Evolutionary conservation across 164 flowering plant species (phyloP).

Genomic region (Annona cherimola): DNA sequence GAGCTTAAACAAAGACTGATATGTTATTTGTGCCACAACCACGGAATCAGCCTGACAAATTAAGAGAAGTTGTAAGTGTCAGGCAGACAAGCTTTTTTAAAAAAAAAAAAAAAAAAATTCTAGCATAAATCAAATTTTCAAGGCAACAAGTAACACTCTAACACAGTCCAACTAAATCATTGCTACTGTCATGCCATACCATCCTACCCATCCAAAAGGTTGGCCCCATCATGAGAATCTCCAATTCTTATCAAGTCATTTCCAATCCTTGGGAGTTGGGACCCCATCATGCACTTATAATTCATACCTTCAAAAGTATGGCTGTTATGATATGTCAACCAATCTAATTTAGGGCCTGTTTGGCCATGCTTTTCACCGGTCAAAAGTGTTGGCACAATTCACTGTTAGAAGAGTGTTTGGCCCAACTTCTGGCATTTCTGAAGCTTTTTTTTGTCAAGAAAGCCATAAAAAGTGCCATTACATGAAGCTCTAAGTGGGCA

Average conservation of each 20-base stretch:
- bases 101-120: background rate
- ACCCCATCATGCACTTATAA: background rate
- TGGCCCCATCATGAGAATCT: background rate
- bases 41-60: constrained; percentile 81
- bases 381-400: background rate
- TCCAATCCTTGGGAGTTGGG: background rate
- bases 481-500: no score
- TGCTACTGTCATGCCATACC: background rate
- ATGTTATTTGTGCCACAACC: constrained; percentile 95
- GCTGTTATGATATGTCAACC: background rate
- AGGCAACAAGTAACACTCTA: background rate
- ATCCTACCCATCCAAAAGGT: background rate
- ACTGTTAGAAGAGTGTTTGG: background rate
- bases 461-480: no score
- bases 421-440: background rate
- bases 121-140: no score
- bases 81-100: constrained; percentile 8
- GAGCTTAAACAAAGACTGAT: constrained; percentile 93
- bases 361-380: background rate
- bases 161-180: background rate
- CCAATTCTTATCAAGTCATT: background rate
- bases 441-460: no score
- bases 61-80: constrained; percentile 7
- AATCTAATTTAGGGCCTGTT: background rate
- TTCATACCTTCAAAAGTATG: no score